A percentile compares a stretch with the other conserved stretches of the same genome.
Conservation (phyloP, 345 rosid species). For the Rhizophora apiculata region DNA sequence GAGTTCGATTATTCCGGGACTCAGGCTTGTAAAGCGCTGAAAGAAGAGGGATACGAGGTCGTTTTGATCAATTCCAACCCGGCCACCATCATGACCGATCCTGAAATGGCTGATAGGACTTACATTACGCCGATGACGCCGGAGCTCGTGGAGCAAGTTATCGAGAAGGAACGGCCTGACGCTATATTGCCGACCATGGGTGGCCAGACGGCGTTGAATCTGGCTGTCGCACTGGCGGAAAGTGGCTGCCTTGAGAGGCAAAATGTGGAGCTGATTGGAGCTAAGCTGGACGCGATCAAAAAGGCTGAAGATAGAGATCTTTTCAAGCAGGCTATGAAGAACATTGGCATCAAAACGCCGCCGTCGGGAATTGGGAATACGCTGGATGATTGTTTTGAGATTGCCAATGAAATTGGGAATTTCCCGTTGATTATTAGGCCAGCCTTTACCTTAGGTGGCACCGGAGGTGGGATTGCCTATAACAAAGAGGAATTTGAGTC, state of each 20-base stretch:
- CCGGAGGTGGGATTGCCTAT: conserved; percentile 96
- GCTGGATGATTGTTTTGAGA: conserved; percentile 69
- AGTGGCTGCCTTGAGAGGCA: conserved; percentile 67
- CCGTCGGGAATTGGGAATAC: conserved; percentile 91
- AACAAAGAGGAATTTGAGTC: conserved; percentile 88
- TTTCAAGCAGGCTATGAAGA: conserved; percentile 87
- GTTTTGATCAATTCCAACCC: conserved; percentile 90
- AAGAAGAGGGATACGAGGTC: conserved; percentile 87
- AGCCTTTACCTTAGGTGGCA: conserved; percentile 91
- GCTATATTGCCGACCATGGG: conserved; percentile 96
- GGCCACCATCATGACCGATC: conserved; percentile 98
- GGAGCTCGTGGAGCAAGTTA: conserved; percentile 79
- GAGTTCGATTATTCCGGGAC: conserved; percentile 99
- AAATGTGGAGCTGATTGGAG: conserved; percentile 87
- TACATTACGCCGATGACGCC: conserved; percentile 90
- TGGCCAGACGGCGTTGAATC: conserved; percentile 92
- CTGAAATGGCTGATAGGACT: conserved; percentile 82
- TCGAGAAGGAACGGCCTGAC: conserved; percentile 81
- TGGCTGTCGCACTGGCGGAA: conserved; percentile 86
- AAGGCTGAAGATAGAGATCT: conserved; percentile 92
- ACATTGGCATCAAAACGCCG: conserved; percentile 81
- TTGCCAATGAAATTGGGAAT: conserved; percentile 76
- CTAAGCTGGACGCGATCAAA: conserved; percentile 84
- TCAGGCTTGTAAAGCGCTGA: conserved; percentile 88
- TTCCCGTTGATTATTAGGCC: conserved; percentile 97